Percentiles rank a stretch among this genome's conserved stretches.
These are phyloP conservation scores for Aspergillus hortae DNA, from an alignment of 2,329 filamentous ascomycete genomes.

Conservation along the genomic window DNA sequence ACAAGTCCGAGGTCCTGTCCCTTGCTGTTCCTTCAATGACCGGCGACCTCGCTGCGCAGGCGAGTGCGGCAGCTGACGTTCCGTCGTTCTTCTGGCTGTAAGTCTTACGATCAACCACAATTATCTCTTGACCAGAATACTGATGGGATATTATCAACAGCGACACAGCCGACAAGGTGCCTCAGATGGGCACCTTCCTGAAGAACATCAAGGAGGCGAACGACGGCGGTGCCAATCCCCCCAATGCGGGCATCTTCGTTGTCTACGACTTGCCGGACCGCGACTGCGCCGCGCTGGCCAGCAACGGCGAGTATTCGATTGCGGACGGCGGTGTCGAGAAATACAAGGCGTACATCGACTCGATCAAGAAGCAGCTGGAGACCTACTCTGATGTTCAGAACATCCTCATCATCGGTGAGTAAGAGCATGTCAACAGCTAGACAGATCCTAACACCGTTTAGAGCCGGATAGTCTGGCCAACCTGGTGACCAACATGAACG, in stretches of 20 bases:
- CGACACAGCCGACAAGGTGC: slow-evolving; percentile 49
- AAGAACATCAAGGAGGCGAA: slow-evolving; percentile 48
- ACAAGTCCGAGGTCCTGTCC: slow-evolving; percentile 50
- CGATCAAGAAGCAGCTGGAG: slow-evolving; percentile 52
- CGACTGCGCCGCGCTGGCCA: slow-evolving; percentile 61
- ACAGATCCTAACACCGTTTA: slow-evolving; percentile 35
- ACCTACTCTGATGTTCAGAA: slow-evolving; percentile 52
- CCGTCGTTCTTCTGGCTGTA: slow-evolving; percentile 54
- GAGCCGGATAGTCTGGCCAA: slow-evolving; percentile 64
- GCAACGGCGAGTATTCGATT: slow-evolving; percentile 60
- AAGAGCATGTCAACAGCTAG: neutral
- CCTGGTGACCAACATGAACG: slow-evolving; percentile 57
- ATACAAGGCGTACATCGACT: slow-evolving; percentile 55
- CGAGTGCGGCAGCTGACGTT: slow-evolving; percentile 47
- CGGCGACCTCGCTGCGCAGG: slow-evolving; percentile 48
- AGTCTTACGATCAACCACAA: slow-evolving; percentile 16
- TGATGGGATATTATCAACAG: slow-evolving; percentile 13
- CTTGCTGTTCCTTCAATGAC: slow-evolving; percentile 62
- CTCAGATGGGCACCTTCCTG: slow-evolving; percentile 47
- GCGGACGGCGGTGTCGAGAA: slow-evolving; percentile 49
- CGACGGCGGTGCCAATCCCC: slow-evolving; percentile 45
- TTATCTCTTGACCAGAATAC: neutral
- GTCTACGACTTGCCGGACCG: slow-evolving; percentile 63
- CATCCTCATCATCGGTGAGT: slow-evolving; percentile 49
- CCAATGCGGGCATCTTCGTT: slow-evolving; percentile 52